Evolutionary conservation across 495 filamentous ascomycete species (phyloP).

Genomic region (Lasiosphaeriaceae sp.): DNA sequence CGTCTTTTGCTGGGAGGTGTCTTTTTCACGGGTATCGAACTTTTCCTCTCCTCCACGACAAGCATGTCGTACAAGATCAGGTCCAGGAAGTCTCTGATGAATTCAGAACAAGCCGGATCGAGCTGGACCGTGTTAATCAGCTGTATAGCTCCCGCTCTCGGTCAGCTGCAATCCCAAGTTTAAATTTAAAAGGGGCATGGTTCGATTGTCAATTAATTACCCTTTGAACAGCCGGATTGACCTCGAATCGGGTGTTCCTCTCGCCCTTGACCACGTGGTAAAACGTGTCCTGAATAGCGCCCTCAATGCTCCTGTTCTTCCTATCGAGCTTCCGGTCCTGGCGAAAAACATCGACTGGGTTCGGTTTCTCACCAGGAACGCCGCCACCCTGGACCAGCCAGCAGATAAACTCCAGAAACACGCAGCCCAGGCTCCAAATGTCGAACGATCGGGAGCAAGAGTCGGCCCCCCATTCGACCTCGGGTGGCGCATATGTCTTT

Average conservation of each 20-base stretch:
- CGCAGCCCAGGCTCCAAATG: constrained; percentile 10
- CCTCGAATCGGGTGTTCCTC: not conserved
- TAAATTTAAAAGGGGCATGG: not conserved
- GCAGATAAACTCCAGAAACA: constrained; percentile 11
- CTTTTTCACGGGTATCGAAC: not conserved
- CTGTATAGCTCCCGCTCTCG: not conserved
- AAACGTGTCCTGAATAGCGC: constrained; percentile 10
- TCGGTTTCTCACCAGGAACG: not conserved
- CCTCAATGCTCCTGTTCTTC: not conserved
- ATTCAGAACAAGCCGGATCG: not conserved
- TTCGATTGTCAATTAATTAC: not conserved
- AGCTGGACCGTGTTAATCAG: not conserved
- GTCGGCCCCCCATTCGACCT: not conserved
- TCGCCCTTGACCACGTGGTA: constrained; percentile 1
- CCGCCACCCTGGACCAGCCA: constrained; percentile 4
- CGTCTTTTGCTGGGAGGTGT: not conserved
- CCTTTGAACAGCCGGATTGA: constrained; percentile 3
- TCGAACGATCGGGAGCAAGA: constrained; percentile 7
- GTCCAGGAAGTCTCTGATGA: constrained; percentile 3
- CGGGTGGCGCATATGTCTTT: constrained; percentile 6
- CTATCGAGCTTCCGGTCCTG: not conserved
- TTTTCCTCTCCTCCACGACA: not conserved
- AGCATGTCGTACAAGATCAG: constrained; percentile 5
- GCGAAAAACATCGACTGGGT: constrained; percentile 3
- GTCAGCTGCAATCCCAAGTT: not conserved